Conservation (phyloP, 371 early-diverging fungal genomes). For the Mortierella sp. region DNA sequence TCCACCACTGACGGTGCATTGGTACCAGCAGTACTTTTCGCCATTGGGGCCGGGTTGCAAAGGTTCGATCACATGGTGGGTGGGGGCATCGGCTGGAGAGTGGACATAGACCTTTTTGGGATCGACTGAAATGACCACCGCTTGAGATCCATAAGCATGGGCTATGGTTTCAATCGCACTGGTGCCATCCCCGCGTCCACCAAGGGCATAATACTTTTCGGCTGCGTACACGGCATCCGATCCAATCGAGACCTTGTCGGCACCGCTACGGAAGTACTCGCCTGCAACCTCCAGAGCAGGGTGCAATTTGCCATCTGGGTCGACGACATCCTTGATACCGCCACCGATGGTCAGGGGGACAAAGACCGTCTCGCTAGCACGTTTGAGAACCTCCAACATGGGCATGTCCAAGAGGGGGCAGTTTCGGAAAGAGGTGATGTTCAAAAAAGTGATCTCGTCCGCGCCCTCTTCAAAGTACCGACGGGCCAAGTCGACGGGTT, state of each 20-base stretch:
- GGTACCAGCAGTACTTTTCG: slow-evolving; percentile 96
- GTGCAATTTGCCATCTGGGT: slow-evolving; percentile 82
- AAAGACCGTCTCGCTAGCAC: slow-evolving; percentile 91
- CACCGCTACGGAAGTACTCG: slow-evolving; percentile 97
- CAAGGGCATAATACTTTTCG: slow-evolving; percentile 77
- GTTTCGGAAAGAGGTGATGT: slow-evolving; percentile 97
- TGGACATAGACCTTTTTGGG: slow-evolving; percentile 93
- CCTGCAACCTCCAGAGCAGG: slow-evolving; percentile 95
- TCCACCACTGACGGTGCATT: slow-evolving; percentile 97
- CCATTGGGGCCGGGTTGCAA: slow-evolving; percentile 87
- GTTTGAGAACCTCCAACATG: slow-evolving; percentile 92
- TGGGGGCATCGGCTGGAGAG: slow-evolving; percentile 75
- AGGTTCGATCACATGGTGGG: slow-evolving; percentile 80
- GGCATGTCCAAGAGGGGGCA: slow-evolving; percentile 91
- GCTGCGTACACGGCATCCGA: slow-evolving; percentile 98
- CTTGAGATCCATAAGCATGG: slow-evolving; percentile 92
- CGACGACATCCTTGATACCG: slow-evolving; percentile 92
- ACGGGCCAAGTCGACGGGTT: slow-evolving; percentile 93
- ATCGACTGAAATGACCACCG: slow-evolving; percentile 98
- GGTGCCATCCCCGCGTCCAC: slow-evolving; percentile 63
- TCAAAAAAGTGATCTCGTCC: slow-evolving; percentile 96
- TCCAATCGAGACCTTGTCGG: slow-evolving; percentile 98
- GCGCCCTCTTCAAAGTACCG: slow-evolving; percentile 96
- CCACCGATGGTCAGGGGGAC: slow-evolving; percentile 98
- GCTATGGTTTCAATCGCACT: slow-evolving; percentile 95